Evolutionary conservation across 352 stramenopile species (phyloP), one percentile per base, ranked within the genome.

Genomic region (Peronospora destructor): DNA sequence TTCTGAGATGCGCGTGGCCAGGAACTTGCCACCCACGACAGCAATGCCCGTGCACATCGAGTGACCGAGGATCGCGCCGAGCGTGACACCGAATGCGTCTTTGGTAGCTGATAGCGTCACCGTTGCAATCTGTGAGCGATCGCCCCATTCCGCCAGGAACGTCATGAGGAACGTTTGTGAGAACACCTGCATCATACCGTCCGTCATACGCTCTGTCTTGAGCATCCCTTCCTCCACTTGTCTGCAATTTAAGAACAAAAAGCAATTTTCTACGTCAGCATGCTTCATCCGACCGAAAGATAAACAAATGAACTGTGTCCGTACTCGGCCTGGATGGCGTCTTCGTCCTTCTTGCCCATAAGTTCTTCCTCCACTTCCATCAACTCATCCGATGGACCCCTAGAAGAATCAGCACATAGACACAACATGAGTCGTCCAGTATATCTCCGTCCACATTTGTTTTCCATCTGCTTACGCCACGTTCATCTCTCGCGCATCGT

Each of bases 81-180:
- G 76, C 28, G 92, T 98, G 17, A 99, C 96, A 19, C 87, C 91
- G 39, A 95, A 91, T 29, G 86, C 82, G 49, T 97, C 87, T 59
- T 99, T 98, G 32, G 93, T 92, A 2, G 95, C 90, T 21, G 93
- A 96, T 43, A 99, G 69, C 40, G 96, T 97, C 64, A 99, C 98
- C 3, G 97, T 99, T 32, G 97, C 97, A 66, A 99, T 99, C 66
- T 98, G 95, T 25, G 93, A 98, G 28, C 97, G 93, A 73, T 99
- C 97, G 12, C 97, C 96, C 96, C 96, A 99, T 68, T 99, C 96
- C 0, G 97, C 96, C 46, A 99, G 68, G 61, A 99, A 99, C 28
- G 96, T 99, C 62, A 99, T 85, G 36, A 96, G 90, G 58, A 99
- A 97, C 30, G 94, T 85, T 67, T 98, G 87, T 11, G 95, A 75